Percentiles rank a stretch among this genome's conserved stretches.
These are phyloP conservation scores for Anisodus acutangulus DNA, from an alignment of 257 asterid genomes.

Conservation along the genomic window DNA sequence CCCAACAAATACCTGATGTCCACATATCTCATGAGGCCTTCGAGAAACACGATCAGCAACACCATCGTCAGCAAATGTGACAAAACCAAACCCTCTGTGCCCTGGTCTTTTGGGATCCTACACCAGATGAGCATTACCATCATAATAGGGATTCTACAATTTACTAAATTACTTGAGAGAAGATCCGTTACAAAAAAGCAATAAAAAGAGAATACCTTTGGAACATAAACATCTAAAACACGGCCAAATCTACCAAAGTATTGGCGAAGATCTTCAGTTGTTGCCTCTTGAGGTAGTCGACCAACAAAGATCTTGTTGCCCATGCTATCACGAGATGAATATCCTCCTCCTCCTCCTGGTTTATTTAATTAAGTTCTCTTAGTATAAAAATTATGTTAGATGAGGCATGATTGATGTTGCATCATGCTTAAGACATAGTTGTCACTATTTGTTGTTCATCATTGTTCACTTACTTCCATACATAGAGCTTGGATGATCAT, in stretches of 20 bases:
- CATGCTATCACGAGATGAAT: conserved; percentile 78
- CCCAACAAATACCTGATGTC: conserved; percentile 73
- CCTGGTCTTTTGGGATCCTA: conserved; percentile 99
- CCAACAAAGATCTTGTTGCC: conserved; percentile 96
- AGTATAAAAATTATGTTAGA: neutral
- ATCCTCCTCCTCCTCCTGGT: conserved; percentile 52
- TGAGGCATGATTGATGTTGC: neutral
- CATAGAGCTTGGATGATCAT: conserved; percentile 73
- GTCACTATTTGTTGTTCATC: neutral
- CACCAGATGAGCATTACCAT: conserved; percentile 33
- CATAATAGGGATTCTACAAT: neutral
- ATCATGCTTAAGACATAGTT: neutral
- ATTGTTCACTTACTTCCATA: conserved; percentile 79
- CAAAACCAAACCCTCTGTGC: conserved; percentile 98
- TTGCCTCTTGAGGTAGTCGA: conserved; percentile 99
- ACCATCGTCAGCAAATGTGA: conserved; percentile 96
- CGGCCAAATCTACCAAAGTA: conserved; percentile 97
- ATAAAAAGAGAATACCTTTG: conserved; percentile 61
- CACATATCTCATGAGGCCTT: conserved; percentile 95
- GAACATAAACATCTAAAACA: conserved; percentile 89
- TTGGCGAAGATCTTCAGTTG: conserved; percentile 88
- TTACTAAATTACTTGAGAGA: neutral
- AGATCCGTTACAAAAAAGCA: neutral
- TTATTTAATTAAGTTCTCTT: conserved; percentile 26
- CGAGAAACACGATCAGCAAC: conserved; percentile 98